Conservation (phyloP, 2,329 filamentous ascomycete genomes). For the Ustilaginoidea virens region DNA sequence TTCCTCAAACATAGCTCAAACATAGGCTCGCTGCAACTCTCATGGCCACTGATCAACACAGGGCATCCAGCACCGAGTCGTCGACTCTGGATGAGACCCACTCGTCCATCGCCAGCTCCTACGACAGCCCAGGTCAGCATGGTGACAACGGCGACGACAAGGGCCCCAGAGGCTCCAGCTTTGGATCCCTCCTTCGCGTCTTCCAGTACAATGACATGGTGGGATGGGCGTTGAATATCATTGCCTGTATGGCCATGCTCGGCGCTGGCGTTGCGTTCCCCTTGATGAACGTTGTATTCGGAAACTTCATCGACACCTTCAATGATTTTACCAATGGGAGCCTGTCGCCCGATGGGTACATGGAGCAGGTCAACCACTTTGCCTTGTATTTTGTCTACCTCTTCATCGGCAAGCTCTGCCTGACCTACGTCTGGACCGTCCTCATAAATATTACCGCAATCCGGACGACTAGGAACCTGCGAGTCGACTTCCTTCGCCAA, state of each 20-base stretch:
- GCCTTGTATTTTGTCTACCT: conserved; percentile 41
- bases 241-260: conserved; percentile 21
- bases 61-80: too few relatives aligned
- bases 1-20: too few relatives aligned
- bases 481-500: conserved; percentile 21
- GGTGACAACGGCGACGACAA: too few relatives aligned
- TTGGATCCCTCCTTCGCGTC: conserved; percentile 16
- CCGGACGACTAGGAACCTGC: conserved; percentile 19
- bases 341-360: conserved; percentile 29
- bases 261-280: conserved; percentile 25
- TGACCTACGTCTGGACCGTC: conserved; percentile 41
- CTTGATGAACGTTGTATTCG: conserved; percentile 45
- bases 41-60: too few relatives aligned
- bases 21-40: too few relatives aligned
- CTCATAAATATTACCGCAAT: conserved; percentile 23
- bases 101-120: too few relatives aligned
- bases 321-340: conserved; percentile 35
- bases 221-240: conserved; percentile 20
- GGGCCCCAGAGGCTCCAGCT: too few relatives aligned
- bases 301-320: conserved; percentile 37
- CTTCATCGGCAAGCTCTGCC: conserved; percentile 35
- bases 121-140: too few relatives aligned
- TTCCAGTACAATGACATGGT: conserved; percentile 22
- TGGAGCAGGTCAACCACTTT: conserved; percentile 29
- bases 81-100: too few relatives aligned